Conservation (phyloP, 352 stramenopile species). For the Phytophthora multivora region DNA sequence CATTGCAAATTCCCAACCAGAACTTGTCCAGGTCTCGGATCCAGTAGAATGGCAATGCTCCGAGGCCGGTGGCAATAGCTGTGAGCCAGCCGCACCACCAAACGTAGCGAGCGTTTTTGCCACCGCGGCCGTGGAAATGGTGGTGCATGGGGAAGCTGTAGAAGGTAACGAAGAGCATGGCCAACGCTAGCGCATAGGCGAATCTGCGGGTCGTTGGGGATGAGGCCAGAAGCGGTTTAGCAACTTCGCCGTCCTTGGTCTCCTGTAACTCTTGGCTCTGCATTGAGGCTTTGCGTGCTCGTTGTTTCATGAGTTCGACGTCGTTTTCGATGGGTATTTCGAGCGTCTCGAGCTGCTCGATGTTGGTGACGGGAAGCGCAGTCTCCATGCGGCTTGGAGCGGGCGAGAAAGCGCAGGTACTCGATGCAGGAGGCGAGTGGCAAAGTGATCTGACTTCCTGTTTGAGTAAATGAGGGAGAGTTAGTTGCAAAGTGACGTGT, state of each 20-base stretch:
- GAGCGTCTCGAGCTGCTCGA: conserved; percentile 17
- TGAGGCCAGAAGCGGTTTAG: conserved; percentile 16
- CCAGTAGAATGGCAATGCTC: conserved; percentile 95
- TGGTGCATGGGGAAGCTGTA: conserved; percentile 57
- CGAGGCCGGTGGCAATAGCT: conserved; percentile 94
- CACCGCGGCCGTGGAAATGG: conserved; percentile 29
- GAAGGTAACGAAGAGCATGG: conserved; percentile 67
- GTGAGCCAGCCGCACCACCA: conserved; percentile 99
- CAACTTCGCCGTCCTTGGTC: conserved; percentile 1
- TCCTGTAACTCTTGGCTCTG: conserved; percentile 6
- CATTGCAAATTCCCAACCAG: conserved; percentile 95
- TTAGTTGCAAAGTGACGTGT: conserved; percentile 18
- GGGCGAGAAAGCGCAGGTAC: not conserved
- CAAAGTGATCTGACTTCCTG: conserved; percentile 10
- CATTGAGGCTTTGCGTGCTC: conserved; percentile 13
- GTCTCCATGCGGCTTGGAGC: conserved; percentile 29
- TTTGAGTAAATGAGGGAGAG: conserved; percentile 13
- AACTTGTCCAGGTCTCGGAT: conserved; percentile 92
- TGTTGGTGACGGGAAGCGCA: conserved; percentile 2
- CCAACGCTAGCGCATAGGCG: conserved; percentile 54
- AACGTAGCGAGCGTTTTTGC: conserved; percentile 89
- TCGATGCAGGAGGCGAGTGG: conserved; percentile 12
- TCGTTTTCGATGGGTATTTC: conserved; percentile 19
- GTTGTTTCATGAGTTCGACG: conserved; percentile 30
- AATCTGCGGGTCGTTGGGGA: conserved; percentile 17